Evolutionary conservation across 225 moss, liverwort and hornwort species (phyloP), one percentile per base, ranked within the genome.

Genomic region (Anthoceros angustus): DNA sequence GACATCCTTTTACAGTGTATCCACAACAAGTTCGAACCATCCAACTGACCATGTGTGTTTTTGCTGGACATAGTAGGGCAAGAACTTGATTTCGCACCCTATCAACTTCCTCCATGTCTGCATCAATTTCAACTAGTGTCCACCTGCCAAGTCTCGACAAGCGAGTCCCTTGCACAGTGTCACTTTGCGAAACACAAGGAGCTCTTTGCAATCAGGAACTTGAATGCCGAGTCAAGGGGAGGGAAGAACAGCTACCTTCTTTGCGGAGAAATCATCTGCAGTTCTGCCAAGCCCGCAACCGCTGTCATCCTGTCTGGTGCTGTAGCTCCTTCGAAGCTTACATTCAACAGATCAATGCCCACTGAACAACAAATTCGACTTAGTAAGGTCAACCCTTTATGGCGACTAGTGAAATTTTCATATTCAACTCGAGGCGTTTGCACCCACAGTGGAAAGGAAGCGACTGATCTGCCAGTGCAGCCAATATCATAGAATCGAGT

Each of bases 401-500:
- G 4, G 32, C 16, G 4, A 61, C 21, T 26, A 26, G 24, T 24
- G 40, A 7, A 70, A 5, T 18, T 41, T 15, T 62, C 67, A 42
- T 14, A 15, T 32, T 32, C 32, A 32, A 4, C 32, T 32, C 1
- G 32, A 32, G 32, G 32, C 32, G 4, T 61, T 26, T 41, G 38
- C 60, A 72, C 90, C 76, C 79, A 98, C 92, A 84, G 42, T 83
- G 64, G 50, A 73, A 68, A 68, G 77, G 75, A 12, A 98, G 71
- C 60, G 78, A 86, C 62, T 92, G 74, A 79, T 87, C 72, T 68
- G 85, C 76, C 69, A 98, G 78, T 25, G 92, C 92, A 42, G 98
- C 98, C 77, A 98, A 45, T 64, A 98, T 98, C 98, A 98, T 98
- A 40, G 98, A 98, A 70, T 98, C 98, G 50, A 98, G 68, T 42